A percentile compares a stretch with the other conserved stretches of the same genome.
Evolutionary conservation across 805 yeast genomes (phyloP).

Genomic region (Barnettozyma pratensis): DNA sequence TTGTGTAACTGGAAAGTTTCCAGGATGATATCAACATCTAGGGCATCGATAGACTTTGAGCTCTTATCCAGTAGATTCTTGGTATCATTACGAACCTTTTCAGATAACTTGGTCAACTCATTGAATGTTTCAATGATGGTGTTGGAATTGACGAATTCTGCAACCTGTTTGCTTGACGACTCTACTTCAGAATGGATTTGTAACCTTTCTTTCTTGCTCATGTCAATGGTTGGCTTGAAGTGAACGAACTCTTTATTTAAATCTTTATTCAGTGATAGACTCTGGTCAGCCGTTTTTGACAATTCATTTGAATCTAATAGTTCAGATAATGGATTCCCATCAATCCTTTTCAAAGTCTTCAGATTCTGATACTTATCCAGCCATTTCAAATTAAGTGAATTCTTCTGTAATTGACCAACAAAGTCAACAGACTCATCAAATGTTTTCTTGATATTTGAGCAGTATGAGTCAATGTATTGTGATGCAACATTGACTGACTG

Average conservation of each 20-base stretch:
- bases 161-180: conserved; percentile 35
- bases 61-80: conserved; percentile 13
- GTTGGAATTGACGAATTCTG: conserved; percentile 19
- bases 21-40: conserved; percentile 19
- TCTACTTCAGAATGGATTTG: conserved; percentile 41
- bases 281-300: conserved; percentile 22
- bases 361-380: conserved; percentile 10
- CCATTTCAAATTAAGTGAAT: conserved; percentile 32
- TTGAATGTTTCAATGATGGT: conserved; percentile 15
- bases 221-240: conserved; percentile 31
- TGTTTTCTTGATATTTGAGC: conserved; percentile 42
- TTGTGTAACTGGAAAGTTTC: conserved; percentile 23
- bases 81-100: conserved; percentile 21
- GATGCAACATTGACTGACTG: conserved; percentile 41
- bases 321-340: conserved; percentile 9
- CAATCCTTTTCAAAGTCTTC: conserved; percentile 7
- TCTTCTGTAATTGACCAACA: conserved; percentile 34
- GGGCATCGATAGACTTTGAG: conserved; percentile 12
- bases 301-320: conserved; percentile 22
- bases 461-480: conserved; percentile 45
- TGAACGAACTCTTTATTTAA: conserved; percentile 20
- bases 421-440: conserved; percentile 35
- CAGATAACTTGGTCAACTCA: conserved; percentile 16
- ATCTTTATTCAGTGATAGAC: conserved; percentile 15
- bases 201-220: conserved; percentile 29